phyloP scores from a whole-genome alignment of 2,329 filamentous ascomycete genomes.

The Rhytidhysteron rufulum region DNA sequence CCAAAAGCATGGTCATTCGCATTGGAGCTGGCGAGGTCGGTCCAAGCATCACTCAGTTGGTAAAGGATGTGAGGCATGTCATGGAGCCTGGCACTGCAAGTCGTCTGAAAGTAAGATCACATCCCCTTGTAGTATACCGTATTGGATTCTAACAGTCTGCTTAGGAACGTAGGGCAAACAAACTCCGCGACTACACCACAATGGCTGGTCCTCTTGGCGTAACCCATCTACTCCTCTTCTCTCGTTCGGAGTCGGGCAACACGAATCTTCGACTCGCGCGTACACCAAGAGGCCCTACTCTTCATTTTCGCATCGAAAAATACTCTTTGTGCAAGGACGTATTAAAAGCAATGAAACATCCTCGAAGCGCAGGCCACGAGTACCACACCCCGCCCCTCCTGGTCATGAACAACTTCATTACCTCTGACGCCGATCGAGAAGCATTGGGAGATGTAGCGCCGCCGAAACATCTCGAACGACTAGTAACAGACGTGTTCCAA shows the following conservation, averaged over 20 bases:
- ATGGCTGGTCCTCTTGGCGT: conserved; percentile 96
- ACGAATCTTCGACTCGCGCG: conserved; percentile 86
- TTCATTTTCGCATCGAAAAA: conserved; percentile 91
- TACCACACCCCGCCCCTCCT: conserved; percentile 82
- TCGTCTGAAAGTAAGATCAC: conserved; percentile 61
- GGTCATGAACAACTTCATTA: conserved; percentile 97
- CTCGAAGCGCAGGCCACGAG: conserved; percentile 73
- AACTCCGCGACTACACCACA: conserved; percentile 83
- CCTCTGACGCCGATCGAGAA: conserved; percentile 46
- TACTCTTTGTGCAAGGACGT: conserved; percentile 95
- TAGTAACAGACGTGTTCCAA: conserved; percentile 92
- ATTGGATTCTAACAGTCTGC: not conserved
- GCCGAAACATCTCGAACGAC: conserved; percentile 89
- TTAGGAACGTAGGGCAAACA: conserved; percentile 78
- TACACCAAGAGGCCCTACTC: conserved; percentile 83
- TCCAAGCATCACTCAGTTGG: conserved; percentile 84
- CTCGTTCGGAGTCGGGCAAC: conserved; percentile 82
- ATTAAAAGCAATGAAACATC: conserved; percentile 75
- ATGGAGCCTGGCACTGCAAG: conserved; percentile 95
- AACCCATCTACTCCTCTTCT: conserved; percentile 89
- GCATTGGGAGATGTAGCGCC: conserved; percentile 54
- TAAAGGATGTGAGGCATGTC: conserved; percentile 83
- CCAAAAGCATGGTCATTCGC: conserved; percentile 98
- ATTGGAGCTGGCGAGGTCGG: conserved; percentile 93
- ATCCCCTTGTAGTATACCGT: not conserved